Evolutionary conservation across 352 stramenopile species (phyloP).

Genomic region (Globisporangium alternatum): DNA sequence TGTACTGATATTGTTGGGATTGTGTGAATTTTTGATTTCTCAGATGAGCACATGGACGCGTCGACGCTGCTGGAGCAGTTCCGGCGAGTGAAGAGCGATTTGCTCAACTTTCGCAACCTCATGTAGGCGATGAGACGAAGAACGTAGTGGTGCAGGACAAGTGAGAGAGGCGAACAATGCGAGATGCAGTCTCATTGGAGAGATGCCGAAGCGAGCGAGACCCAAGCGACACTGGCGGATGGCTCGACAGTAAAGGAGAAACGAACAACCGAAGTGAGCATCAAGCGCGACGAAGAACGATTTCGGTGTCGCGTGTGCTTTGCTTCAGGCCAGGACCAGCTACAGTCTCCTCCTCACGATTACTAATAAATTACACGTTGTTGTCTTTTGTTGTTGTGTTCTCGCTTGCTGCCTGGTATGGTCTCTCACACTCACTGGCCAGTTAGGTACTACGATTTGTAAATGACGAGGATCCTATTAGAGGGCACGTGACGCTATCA

Average conservation of each 20-base stretch:
- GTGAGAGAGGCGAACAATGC: neutral
- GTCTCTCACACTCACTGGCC: neutral
- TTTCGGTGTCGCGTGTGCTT: neutral
- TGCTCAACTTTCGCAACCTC: constrained; percentile 69
- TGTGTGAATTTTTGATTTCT: neutral
- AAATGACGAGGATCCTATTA: too few relatives aligned
- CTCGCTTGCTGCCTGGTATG: neutral
- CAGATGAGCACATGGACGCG: constrained; percentile 63
- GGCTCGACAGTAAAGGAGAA: neutral
- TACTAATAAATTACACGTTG: constrained; percentile 61
- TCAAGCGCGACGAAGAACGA: neutral
- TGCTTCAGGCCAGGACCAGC: neutral
- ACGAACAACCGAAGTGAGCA: neutral
- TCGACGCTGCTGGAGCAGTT: constrained; percentile 66
- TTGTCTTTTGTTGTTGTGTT: constrained; percentile 17
- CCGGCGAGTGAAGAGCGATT: constrained; percentile 65
- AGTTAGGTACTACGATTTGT: too few relatives aligned
- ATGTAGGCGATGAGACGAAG: constrained; percentile 36
- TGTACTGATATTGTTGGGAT: constrained; percentile 15
- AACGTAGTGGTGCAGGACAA: neutral
- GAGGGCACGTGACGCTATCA: neutral
- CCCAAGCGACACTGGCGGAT: too few relatives aligned
- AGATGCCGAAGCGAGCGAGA: neutral
- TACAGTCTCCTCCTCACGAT: neutral
- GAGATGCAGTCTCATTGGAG: neutral